These are phyloP conservation scores for Xerocomellus chrysenteron DNA, from an alignment of 768 basidiomycete species.

Conservation along the genomic window DNA sequence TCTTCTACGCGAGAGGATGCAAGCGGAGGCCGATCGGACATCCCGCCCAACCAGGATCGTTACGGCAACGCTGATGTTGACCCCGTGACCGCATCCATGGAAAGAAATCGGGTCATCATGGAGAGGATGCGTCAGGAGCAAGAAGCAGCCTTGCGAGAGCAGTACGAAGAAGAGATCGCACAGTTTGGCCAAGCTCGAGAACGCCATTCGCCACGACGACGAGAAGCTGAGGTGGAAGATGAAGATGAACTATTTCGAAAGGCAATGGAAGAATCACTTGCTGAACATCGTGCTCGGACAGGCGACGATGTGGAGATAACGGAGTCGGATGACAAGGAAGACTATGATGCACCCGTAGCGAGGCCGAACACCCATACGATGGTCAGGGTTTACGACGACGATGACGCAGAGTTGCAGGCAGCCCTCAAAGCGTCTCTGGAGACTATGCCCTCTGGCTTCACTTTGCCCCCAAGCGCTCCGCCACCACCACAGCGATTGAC, in stretches of 20 bases:
- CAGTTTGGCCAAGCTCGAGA: conserved; percentile 19
- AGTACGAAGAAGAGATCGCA: conserved; percentile 45
- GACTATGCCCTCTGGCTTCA: conserved; percentile 53
- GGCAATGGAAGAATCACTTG: conserved; percentile 33
- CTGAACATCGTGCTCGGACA: conserved; percentile 16
- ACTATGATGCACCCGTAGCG: conserved; percentile 5
- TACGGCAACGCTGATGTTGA: conserved; percentile 39
- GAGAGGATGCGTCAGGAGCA: conserved; percentile 66
- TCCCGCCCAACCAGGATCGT: conserved; percentile 33
- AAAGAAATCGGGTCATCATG: conserved; percentile 57
- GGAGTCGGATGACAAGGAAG: conserved; percentile 27
- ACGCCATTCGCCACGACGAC: conserved; percentile 4
- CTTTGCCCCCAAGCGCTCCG: conserved; percentile 28
- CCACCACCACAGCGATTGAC: conserved; percentile 18
- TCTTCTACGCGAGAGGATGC: conserved; percentile 16
- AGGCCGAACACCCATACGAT: conserved; percentile 2
- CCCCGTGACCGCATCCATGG: conserved; percentile 66
- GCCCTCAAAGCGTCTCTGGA: conserved; percentile 83
- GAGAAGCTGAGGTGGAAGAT: conserved; percentile 33
- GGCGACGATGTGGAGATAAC: conserved; percentile 20
- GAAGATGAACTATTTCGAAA: conserved; percentile 59
- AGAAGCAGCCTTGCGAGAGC: conserved; percentile 61
- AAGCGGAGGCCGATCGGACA: conserved; percentile 9
- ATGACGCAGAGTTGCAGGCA: conserved; percentile 84
- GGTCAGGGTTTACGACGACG: conserved; percentile 73